phyloP scores from a whole-genome alignment of 805 yeast species.

The Kurtzmaniella cleridarum region DNA sequence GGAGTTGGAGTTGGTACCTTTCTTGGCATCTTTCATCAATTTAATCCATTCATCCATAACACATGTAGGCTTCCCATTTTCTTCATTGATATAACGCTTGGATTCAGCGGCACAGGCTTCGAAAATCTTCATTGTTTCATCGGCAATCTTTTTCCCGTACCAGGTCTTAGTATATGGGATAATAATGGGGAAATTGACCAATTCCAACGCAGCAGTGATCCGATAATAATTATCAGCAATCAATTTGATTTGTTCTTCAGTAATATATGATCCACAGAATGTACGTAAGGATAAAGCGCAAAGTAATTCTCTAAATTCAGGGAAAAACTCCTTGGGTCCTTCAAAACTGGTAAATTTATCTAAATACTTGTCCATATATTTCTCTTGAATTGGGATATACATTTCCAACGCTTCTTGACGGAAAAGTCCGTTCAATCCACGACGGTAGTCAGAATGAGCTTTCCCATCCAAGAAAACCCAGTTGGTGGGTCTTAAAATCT shows the following conservation, averaged over 20 bases:
- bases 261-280: conserved; percentile 92
- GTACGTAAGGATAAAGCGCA: conserved; percentile 92
- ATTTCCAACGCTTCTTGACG: conserved; percentile 75
- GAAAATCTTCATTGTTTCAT: conserved; percentile 88
- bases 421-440: conserved; percentile 83
- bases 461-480: conserved; percentile 98
- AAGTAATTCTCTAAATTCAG: conserved; percentile 90
- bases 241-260: conserved; percentile 81
- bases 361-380: conserved; percentile 76
- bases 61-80: conserved; percentile 77
- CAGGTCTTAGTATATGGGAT: conserved; percentile 95
- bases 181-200: conserved; percentile 96
- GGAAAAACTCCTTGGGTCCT: conserved; percentile 76
- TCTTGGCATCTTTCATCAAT: conserved; percentile 72
- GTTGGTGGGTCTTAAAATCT: conserved; percentile 89
- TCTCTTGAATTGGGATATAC: conserved; percentile 82
- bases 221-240: conserved; percentile 90
- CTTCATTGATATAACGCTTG: conserved; percentile 63
- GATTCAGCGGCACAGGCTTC: conserved; percentile 86
- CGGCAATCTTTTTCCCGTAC: conserved; percentile 94
- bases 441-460: conserved; percentile 90
- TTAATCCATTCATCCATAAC: conserved; percentile 94
- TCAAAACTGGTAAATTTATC: conserved; percentile 58
- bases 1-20: too few species aligned
- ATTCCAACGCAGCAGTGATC: conserved; percentile 93